These are phyloP conservation scores for Sabuloglossum arenarium DNA, from an alignment of 495 filamentous ascomycete genomes.

Conservation along the genomic window DNA sequence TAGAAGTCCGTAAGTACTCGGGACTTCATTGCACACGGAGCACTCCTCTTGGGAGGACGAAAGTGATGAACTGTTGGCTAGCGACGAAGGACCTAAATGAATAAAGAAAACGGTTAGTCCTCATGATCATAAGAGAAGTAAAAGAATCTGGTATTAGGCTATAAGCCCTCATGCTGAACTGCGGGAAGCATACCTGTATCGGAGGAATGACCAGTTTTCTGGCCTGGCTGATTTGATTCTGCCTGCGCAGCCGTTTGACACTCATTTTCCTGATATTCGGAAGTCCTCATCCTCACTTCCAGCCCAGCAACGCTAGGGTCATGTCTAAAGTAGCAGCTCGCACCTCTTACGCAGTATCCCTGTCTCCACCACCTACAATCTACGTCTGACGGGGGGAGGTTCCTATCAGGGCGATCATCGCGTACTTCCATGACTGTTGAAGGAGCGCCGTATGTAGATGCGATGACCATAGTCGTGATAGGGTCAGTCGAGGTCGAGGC, in stretches of 20 bases:
- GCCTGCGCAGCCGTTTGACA: not conserved
- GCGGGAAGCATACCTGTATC: not conserved
- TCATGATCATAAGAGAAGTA: not conserved
- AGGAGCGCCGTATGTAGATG: not conserved
- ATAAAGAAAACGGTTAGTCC: not conserved
- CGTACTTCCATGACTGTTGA: not conserved
- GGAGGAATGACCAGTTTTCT: not conserved
- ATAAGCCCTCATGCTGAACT: not conserved
- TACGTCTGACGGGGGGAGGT: not conserved
- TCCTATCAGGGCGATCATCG: not conserved
- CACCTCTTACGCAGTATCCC: not conserved
- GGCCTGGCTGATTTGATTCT: not conserved
- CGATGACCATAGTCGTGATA: not conserved
- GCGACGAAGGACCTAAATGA: not conserved
- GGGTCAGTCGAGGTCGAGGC: not conserved
- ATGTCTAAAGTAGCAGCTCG: not conserved
- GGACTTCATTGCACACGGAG: not conserved
- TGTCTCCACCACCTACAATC: not conserved
- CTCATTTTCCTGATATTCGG: not conserved
- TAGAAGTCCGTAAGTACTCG: not conserved
- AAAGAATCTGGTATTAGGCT: not conserved
- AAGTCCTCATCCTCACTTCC: not conserved
- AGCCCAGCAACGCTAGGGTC: not conserved
- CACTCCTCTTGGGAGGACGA: not conserved
- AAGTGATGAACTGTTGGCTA: not conserved